phyloP scores from a whole-genome alignment of 192 early-diverging fungal species.

The Coemansia guatemalensis region DNA sequence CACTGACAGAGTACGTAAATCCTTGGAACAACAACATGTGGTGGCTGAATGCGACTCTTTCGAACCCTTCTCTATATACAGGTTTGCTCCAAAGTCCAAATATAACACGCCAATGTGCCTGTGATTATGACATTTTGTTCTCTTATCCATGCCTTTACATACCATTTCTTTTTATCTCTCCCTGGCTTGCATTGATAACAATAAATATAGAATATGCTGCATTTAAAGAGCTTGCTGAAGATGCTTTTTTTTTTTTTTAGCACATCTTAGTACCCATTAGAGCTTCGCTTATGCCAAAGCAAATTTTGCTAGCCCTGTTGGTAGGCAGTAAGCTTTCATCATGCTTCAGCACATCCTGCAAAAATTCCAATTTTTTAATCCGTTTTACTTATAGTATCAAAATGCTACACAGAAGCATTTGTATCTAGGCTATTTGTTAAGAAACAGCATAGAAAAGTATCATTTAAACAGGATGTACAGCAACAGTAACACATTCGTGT shows the following conservation, averaged over 20 bases:
- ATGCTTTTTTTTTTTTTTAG: neutral
- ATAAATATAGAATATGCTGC: conserved; percentile 8
- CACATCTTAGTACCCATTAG: neutral
- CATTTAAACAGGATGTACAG: neutral
- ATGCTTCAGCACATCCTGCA: too few relatives aligned
- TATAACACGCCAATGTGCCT: neutral
- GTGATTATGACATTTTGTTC: conserved; percentile 5
- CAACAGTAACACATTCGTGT: neutral
- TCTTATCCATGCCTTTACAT: conserved; percentile 2
- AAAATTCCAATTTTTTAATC: too few relatives aligned
- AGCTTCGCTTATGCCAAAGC: too few relatives aligned
- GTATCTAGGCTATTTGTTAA: neutral
- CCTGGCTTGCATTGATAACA: neutral
- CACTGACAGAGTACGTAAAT: conserved; percentile 19
- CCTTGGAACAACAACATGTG: conserved; percentile 15
- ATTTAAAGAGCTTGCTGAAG: neutral
- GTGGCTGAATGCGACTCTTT: conserved; percentile 21
- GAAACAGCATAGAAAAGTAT: neutral
- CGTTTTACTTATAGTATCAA: too few relatives aligned
- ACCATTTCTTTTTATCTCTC: neutral
- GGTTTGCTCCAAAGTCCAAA: neutral
- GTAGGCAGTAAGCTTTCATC: too few relatives aligned
- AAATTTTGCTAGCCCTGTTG: too few relatives aligned
- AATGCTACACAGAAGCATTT: too few relatives aligned
- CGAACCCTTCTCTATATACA: conserved; percentile 40